Evolutionary conservation across 2,329 filamentous ascomycete species (phyloP), one percentile per base, ranked within the genome.

Genomic region (Monilinia fructicola): DNA sequence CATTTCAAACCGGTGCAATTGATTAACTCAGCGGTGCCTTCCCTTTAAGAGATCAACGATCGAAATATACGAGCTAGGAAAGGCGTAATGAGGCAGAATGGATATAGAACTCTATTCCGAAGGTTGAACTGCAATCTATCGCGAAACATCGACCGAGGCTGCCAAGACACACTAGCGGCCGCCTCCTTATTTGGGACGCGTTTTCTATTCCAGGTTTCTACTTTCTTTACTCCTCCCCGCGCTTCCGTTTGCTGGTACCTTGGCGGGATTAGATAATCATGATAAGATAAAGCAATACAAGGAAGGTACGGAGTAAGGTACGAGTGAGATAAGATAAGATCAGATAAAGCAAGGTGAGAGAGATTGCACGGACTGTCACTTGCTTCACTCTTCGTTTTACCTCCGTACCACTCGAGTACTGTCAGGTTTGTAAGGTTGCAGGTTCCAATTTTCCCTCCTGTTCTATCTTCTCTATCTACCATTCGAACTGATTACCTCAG

Each of bases 1-100:
- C 71, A 73, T 73, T 23, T 2, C 31, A 16, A 52, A 50, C 12
- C 38, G 23, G 9, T 26, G 18, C 18, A 26, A 18, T 16, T 38
- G 3, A 35, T 0, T 18, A 50, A 28, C 14, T 5, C 5, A 38
- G 44, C n/a, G 44, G 44, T 23, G 0, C 14, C 28, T 52, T 50
- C 58, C n/a, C 26, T 11, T 23, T 35, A 4, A 21, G 40, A n/a
- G 26, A 42, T 21, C 6, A 31, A 54, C 5, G 31, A 55, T 23
- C 23, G 21, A 16, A 28, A 52, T 52, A 16, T 23, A 21, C 18
- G n/a, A n/a, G n/a, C n/a, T n/a, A n/a, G n/a, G n/a, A n/a, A 54
- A 18, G 12, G 44, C 46, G 4, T 50, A 10, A 21, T 52, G 48
- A 52, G 11, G 2, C 12, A 46, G n/a, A 23, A 23, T 23, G 48